Conservation (phyloP, 768 basidiomycete species). For the Russula foetens region DNA sequence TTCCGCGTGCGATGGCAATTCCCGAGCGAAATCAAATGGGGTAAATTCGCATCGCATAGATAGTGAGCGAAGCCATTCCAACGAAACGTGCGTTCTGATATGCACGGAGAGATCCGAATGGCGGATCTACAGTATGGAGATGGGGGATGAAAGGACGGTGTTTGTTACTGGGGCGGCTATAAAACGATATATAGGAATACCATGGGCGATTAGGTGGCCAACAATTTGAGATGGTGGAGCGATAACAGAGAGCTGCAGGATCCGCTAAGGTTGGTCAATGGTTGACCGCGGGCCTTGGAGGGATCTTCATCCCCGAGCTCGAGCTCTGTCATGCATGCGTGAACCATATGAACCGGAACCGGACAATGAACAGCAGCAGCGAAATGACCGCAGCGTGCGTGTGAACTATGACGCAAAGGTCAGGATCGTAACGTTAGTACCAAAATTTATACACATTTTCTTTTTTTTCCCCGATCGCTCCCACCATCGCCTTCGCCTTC, state of each 20-base stretch:
- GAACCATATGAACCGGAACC: too few relatives aligned
- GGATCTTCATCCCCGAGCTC: background rate
- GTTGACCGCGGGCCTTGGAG: background rate
- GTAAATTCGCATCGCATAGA: too few relatives aligned
- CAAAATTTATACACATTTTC: background rate
- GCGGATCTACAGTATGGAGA: too few relatives aligned
- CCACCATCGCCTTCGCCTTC: background rate
- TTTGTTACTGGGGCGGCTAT: too few relatives aligned
- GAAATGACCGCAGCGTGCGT: slow-evolving; percentile 3
- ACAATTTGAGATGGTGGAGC: background rate
- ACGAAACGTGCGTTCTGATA: too few relatives aligned
- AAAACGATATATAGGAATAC: background rate
- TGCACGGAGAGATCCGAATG: too few relatives aligned
- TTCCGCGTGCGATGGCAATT: too few relatives aligned
- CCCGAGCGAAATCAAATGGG: too few relatives aligned
- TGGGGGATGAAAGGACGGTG: too few relatives aligned
- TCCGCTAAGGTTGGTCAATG: background rate
- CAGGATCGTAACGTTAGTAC: background rate
- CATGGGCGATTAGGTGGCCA: background rate
- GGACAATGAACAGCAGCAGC: background rate
- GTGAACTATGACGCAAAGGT: slow-evolving; percentile 16
- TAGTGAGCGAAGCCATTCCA: too few relatives aligned
- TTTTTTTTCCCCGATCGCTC: background rate
- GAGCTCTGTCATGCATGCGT: too few relatives aligned
- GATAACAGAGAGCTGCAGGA: background rate